phyloP scores from a whole-genome alignment of 2,329 filamentous ascomycete genomes.

The Xylariaceae sp. region DNA sequence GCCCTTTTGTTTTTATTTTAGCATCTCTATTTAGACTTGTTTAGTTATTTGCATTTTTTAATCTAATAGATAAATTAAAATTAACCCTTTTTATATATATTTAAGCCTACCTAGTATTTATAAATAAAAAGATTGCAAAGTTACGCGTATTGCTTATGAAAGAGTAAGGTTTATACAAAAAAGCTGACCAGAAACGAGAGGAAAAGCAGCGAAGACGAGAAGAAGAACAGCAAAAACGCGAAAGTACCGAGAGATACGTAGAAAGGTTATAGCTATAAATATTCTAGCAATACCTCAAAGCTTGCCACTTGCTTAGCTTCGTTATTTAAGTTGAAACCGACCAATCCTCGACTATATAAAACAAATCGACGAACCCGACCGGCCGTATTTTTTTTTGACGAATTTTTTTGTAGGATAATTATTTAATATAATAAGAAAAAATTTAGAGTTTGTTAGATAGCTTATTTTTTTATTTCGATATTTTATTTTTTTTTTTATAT shows the following conservation, averaged over 20 bases:
- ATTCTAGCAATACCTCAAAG: background rate
- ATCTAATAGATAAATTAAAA: too few species aligned
- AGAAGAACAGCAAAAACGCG: background rate
- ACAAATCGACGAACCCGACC: background rate
- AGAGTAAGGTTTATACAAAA: background rate
- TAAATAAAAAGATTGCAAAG: too few species aligned
- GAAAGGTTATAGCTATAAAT: background rate
- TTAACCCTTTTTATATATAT: too few species aligned
- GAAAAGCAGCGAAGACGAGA: too few species aligned
- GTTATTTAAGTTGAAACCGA: conserved; percentile 7
- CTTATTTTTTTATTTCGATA: conserved; percentile 25
- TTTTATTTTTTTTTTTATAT: conserved; percentile 30
- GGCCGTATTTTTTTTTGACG: conserved; percentile 19
- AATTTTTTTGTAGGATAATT: conserved; percentile 36
- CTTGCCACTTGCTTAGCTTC: background rate
- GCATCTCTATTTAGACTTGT: too few species aligned
- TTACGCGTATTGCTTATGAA: background rate
- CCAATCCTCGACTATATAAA: conserved; percentile 15
- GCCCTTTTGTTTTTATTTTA: too few species aligned
- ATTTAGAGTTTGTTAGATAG: conserved; percentile 30
- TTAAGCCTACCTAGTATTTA: too few species aligned
- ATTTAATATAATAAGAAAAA: conserved; percentile 27
- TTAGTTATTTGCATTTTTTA: too few species aligned
- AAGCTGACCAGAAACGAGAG: background rate
- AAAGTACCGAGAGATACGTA: background rate